Base-by-base conservation (phyloP, 2,329 filamentous ascomycete species). In the Trichoderma breve region DNA sequence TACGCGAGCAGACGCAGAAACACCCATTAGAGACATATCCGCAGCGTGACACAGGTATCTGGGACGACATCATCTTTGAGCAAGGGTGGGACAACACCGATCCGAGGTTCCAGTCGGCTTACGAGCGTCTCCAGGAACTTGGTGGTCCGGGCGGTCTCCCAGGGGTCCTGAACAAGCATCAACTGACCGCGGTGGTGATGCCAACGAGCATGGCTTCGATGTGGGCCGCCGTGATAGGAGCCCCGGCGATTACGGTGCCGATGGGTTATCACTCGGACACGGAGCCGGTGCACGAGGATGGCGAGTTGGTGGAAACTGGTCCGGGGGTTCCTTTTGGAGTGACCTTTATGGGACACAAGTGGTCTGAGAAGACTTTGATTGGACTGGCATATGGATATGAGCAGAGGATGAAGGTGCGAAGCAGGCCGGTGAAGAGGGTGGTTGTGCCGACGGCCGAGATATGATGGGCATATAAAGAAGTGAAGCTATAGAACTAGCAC, bases 311-410 rank as follows among this genome's bases (percentile, higher is more conserved):
- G 30, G 67, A 71, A 24, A 72, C 65, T 43, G 74, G 72, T 3
- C 73, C 74, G 34, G 67, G 65, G 1, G 47, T 73, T 43, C 73
- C 74, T 24, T 90, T 91, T 76, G 90, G 90, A 0, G 77, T 92
- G 30, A 83, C 83, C 14, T 92, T 92, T 76, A 80, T 91, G 71
- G 90, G 89, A 0, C 77, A 79, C 3, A 84, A 83, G 69, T 92
- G 86, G 83, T 86, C 83, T 36, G 90, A 92, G 78, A 85, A 85
- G 74, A 55, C 57, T 8, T 60, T 92, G 73, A 86, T 92, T 71
- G 87, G 87, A 1, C 84, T 88, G 77, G 90, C 89, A n/a, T 91
- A 89, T 82, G 89, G 88, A 6, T 92, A 87, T 80, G 90, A 92
- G 82, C 88, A 90, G 81, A 81, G 83, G 74, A 90, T 76, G 5